Conservation (phyloP, 768 basidiomycete species). For the Boletales sp. region DNA sequence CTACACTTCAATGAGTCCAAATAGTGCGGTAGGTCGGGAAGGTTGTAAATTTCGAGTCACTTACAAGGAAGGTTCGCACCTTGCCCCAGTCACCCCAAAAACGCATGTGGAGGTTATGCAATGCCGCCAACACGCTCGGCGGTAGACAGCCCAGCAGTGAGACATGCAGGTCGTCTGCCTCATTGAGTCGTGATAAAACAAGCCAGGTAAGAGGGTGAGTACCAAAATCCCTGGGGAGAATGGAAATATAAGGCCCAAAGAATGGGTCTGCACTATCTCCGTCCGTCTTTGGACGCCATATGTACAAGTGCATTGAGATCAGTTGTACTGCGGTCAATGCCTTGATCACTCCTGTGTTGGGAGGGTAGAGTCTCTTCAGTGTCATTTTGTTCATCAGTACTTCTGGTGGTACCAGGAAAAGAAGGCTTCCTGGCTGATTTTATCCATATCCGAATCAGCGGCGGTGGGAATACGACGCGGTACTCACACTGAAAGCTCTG, state of each 20-base stretch:
- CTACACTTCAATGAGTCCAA: constrained; percentile 1
- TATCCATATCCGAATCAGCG: not conserved
- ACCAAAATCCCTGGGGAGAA: constrained; percentile 69
- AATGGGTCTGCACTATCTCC: constrained; percentile 47
- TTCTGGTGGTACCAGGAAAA: constrained; percentile 69
- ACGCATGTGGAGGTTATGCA: constrained; percentile 42
- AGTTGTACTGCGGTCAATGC: constrained; percentile 65
- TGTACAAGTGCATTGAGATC: constrained; percentile 74
- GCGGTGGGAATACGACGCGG: not conserved
- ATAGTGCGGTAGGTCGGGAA: not conserved
- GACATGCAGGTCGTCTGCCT: constrained; percentile 12
- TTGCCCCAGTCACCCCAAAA: constrained; percentile 60
- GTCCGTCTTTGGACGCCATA: constrained; percentile 52
- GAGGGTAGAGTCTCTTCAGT: constrained; percentile 56
- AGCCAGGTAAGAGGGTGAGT: constrained; percentile 84
- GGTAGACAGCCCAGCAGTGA: constrained; percentile 47
- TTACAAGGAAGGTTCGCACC: constrained; percentile 51
- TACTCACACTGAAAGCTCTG: constrained; percentile 39
- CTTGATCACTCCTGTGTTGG: constrained; percentile 11
- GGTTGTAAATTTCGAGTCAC: constrained; percentile 12
- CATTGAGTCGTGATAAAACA: constrained; percentile 27
- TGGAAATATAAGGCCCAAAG: constrained; percentile 76
- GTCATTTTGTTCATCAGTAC: constrained; percentile 75
- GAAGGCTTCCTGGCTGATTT: constrained; percentile 46
- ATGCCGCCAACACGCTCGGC: constrained; percentile 36